A percentile compares a stretch with the other conserved stretches of the same genome.
Conservation (phyloP, 305 asterid species). For the Rubia peregrina region DNA sequence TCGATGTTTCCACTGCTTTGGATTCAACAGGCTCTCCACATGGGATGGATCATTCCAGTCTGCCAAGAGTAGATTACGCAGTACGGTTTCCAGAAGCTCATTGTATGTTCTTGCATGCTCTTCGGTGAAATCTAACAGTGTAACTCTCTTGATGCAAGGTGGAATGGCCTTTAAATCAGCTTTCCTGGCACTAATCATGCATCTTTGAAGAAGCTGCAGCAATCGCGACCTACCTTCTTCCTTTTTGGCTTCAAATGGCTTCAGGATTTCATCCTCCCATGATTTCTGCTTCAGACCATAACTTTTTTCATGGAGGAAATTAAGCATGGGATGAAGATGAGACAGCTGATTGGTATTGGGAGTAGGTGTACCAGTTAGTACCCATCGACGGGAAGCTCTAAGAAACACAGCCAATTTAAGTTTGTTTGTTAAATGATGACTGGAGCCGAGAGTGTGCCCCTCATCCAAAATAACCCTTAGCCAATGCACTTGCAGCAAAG, state of each 20-base stretch:
- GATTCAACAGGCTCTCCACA: constrained; percentile 94
- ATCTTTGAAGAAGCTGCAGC: constrained; percentile 74
- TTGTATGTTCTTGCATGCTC: constrained; percentile 88
- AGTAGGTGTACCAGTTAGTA: constrained; percentile 96
- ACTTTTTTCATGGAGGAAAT: constrained; percentile 82
- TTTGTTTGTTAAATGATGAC: constrained; percentile 80
- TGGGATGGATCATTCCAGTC: constrained; percentile 98
- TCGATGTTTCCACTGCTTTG: constrained; percentile 91
- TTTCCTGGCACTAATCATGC: constrained; percentile 97
- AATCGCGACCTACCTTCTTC: constrained; percentile 87
- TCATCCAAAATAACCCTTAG: constrained; percentile 86
- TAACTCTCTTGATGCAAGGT: constrained; percentile 77
- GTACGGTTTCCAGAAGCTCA: constrained; percentile 87
- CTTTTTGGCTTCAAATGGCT: constrained; percentile 91
- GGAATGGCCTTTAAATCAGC: constrained; percentile 76
- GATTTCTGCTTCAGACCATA: constrained; percentile 72
- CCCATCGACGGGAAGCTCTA: constrained; percentile 84
- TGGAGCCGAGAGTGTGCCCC: constrained; percentile 97
- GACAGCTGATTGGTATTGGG: constrained; percentile 93
- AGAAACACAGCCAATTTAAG: constrained; percentile 79
- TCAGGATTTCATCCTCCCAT: constrained; percentile 81
- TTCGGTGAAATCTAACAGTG: constrained; percentile 57
- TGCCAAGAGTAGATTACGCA: constrained; percentile 81
- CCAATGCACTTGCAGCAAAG: constrained; percentile 91
- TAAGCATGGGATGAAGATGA: constrained; percentile 82